Base-by-base conservation (phyloP, 768 basidiomycete genomes). In the Agaricus sinodeliciosus region DNA sequence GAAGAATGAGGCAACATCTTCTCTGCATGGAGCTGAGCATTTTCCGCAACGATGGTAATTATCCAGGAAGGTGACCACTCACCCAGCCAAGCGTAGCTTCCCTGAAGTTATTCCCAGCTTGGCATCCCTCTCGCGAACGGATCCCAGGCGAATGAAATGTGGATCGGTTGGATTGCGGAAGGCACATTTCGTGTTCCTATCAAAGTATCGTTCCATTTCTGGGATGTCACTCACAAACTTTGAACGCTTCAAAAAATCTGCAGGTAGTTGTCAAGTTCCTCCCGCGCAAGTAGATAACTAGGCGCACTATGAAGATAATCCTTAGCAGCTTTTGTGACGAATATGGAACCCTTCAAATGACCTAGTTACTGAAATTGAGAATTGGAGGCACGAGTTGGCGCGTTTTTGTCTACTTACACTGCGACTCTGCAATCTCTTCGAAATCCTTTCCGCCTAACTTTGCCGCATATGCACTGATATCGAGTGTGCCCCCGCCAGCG, bases 401-500 rank as follows among this genome's bases (percentile, higher is more conserved):
- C 31, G 2, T 31, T 7, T 31, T 31, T 31, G 11, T 31, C 4
- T 16, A 66, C 62, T 22, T 55, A 73, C 74, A 77, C 51, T 70
- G 65, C 1, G 69, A 54, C 0, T 67, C 65, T 0, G 74, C 70
- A 36, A 76, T 72, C 59, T 81, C 79, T 49, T 75, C 69, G 35
- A 77, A 69, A 11, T 22, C 44, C n/a, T 60, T 55, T 4, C 61
- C 61, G 1, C 59, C 48, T 0, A 61, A 51, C 0, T 60, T 66
- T 15, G 55, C 57, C 19, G 62, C 69, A 52, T 81, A 82, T 7
- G 77, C 71, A 52, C 75, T 80, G 34, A 82, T 67, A 56, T 84
- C 82, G 25, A 83, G 65, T 0, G 80, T 84, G 31, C 80, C 82
- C 51, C 79, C 79, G 9, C 81, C 81, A 4, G 80, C 79, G 57